Conservation (phyloP, 2,329 filamentous ascomycete genomes). For the Samsoniella hepiali region DNA sequence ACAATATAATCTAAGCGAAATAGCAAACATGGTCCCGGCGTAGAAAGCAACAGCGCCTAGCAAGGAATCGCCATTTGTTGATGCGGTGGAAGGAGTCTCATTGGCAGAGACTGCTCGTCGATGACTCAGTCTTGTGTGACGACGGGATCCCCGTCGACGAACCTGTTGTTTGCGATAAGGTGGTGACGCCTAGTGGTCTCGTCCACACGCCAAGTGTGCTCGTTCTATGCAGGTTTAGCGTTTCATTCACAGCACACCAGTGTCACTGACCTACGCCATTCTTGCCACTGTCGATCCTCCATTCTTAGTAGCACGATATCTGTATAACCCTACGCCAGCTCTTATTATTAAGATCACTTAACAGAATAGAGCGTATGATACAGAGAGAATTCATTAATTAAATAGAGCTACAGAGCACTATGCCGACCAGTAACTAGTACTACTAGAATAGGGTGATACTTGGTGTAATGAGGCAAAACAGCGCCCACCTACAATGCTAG, state of each 20-base stretch:
- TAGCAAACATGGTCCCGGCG: conserved; percentile 2
- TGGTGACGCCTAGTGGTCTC: background rate
- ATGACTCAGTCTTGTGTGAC: background rate
- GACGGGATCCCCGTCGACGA: background rate
- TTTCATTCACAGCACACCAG: background rate
- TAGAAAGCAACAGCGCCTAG: background rate
- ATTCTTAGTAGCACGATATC: background rate
- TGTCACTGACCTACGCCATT: background rate
- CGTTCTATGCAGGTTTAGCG: background rate
- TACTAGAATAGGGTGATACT: too few species aligned
- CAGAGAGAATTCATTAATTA: too few species aligned
- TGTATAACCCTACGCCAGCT: background rate
- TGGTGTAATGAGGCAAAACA: too few species aligned
- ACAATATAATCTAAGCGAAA: background rate
- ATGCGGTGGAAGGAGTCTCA: background rate
- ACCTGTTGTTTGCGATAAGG: background rate
- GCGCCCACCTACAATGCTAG: too few species aligned
- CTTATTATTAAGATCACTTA: too few species aligned
- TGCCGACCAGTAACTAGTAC: too few species aligned
- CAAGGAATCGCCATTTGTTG: background rate
- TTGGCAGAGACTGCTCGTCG: background rate
- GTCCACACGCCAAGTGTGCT: background rate
- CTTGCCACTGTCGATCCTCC: background rate
- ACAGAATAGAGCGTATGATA: too few species aligned
- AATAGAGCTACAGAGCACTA: too few species aligned